phyloP scores from a whole-genome alignment of 2,329 filamentous ascomycete species.

The Aspergillus alliaceus region DNA sequence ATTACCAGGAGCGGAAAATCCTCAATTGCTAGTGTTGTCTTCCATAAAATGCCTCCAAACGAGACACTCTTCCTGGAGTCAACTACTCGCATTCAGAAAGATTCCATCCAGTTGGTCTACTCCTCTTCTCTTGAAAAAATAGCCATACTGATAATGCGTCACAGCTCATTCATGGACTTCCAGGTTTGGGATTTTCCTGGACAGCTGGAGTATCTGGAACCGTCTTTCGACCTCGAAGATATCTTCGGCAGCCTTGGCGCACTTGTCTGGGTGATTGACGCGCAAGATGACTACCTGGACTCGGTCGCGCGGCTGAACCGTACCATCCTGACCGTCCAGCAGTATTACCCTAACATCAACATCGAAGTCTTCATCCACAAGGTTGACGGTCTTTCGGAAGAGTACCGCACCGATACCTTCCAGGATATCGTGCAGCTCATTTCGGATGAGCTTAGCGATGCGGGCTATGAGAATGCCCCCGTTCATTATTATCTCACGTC shows the following conservation, averaged over 20 bases:
- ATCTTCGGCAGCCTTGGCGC: constrained; percentile 95
- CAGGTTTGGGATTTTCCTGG: constrained; percentile 98
- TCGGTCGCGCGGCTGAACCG: constrained; percentile 82
- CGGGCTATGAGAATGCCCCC: constrained; percentile 88
- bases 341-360: constrained; percentile 88
- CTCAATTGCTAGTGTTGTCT: constrained; percentile 98
- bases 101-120: constrained; percentile 80
- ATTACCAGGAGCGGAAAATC: constrained; percentile 85
- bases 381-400: constrained; percentile 93
- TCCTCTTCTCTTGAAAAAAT: background rate
- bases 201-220: constrained; percentile 88
- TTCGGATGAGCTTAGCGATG: constrained; percentile 90
- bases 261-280: constrained; percentile 97
- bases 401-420: constrained; percentile 94
- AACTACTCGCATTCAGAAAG: constrained; percentile 89
- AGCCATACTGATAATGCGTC: background rate
- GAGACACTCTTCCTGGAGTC: constrained; percentile 96
- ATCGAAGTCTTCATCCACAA: constrained; percentile 99
- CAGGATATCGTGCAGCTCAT: constrained; percentile 95
- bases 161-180: constrained; percentile 97
- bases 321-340: constrained; percentile 85
- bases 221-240: constrained; percentile 84
- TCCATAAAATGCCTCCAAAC: constrained; percentile 93
- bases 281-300: constrained; percentile 95
- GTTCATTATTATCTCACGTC: constrained; percentile 95